These are phyloP conservation scores for Candida anglica DNA, from an alignment of 805 yeast species.

Conservation along the genomic window DNA sequence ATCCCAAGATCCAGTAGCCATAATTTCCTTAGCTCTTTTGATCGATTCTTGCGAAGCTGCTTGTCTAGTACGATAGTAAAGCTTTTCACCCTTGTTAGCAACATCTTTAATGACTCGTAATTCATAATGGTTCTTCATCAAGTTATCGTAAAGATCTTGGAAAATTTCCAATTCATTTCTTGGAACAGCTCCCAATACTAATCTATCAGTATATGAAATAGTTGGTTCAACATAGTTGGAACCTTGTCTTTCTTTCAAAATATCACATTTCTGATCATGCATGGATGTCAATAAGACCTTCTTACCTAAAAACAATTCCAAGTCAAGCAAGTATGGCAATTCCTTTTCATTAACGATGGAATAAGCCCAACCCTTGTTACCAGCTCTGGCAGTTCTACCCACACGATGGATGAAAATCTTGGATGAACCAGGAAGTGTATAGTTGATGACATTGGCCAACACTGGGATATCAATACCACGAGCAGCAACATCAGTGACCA, in stretches of 20 bases:
- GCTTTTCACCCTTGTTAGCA: conserved; percentile 80
- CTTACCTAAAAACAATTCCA: conserved; percentile 85
- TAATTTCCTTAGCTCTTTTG: conserved; percentile 76
- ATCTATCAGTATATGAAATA: conserved; percentile 65
- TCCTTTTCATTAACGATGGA: conserved; percentile 83
- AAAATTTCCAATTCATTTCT: conserved; percentile 63
- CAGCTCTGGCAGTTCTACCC: conserved; percentile 99
- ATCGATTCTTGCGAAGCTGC: conserved; percentile 86
- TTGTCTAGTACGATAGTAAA: conserved; percentile 79
- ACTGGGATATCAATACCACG: conserved; percentile 99
- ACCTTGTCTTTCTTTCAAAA: conserved; percentile 45
- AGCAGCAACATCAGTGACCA: conserved; percentile 97
- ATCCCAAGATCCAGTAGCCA: conserved; percentile 75
- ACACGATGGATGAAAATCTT: conserved; percentile 95
- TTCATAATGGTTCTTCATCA: conserved; percentile 65
- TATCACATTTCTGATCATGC: conserved; percentile 58
- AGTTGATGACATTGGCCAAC: conserved; percentile 90
- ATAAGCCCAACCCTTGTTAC: conserved; percentile 96
- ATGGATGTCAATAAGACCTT: conserved; percentile 68
- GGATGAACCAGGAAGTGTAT: conserved; percentile 84
- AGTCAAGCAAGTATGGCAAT: conserved; percentile 83
- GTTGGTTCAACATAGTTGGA: conserved; percentile 49
- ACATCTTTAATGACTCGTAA: conserved; percentile 61
- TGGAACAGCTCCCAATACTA: conserved; percentile 83
- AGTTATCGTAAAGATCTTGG: conserved; percentile 65